Base-by-base conservation (phyloP, 371 early-diverging fungal species). In the Mortierella sp. region DNA sequence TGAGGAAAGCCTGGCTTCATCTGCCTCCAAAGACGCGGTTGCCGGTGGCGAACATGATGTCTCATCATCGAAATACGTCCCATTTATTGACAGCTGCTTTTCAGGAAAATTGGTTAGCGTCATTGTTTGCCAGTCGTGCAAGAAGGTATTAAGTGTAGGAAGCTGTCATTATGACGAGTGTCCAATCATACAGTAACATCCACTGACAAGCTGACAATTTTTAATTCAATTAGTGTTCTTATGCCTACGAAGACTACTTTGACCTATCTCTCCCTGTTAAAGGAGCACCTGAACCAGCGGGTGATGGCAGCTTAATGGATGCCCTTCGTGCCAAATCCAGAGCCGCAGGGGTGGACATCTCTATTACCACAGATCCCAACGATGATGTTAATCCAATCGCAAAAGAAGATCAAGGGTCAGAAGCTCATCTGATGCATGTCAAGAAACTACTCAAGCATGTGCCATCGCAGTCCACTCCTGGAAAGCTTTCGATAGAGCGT, bases 31-130 rank as follows among this genome's bases (percentile, higher is more conserved):
- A 28, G 28, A 22, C 31, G 45, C 40, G 9, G 42, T 31, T 51
- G 23, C 23, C 10, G 42, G 15, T 19, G 19, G 23, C 22, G 10
- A 59, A 49, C 58, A 70, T 47, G 58, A 34, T 34, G 17, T 47
- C 42, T n/a, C 42, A 35, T 10, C 68, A 22, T 54, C 82, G 61
- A 82, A 83, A 60, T 81, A 81, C 40, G 73, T 61, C 29, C 89
- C 91, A 13, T 90, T 90, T 74, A 89, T 91, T 31, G 90, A 90
- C 56, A 83, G 83, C 40, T 84, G 88, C 37, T 93, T 93, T 85
- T 87, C 89, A 28, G 90, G 89, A 31, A 87, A 86, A 70, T 77
- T 91, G 60, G 88, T 86, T 43, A 87, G 87, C 51, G 79, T 86
- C 35, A 85, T 91, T 53, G 85, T 91, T 13, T 91, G 91, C 57